Evolutionary conservation across 2,329 filamentous ascomycete genomes (phyloP).

Genomic region (Xylariaceae sp.): DNA sequence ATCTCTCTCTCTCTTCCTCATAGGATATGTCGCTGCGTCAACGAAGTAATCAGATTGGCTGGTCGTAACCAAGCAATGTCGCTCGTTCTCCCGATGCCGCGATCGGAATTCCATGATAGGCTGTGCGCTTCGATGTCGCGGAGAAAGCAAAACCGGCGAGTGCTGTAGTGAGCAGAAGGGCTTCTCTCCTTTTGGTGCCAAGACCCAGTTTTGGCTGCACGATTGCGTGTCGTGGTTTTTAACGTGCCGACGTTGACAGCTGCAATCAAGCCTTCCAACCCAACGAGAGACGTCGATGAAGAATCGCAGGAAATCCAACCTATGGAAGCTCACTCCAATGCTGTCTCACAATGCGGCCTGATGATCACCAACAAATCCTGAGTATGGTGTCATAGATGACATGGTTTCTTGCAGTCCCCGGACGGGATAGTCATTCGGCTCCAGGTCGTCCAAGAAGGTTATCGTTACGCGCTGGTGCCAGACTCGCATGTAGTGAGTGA

Average conservation of each 20-base stretch:
- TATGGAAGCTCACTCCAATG: constrained; percentile 11
- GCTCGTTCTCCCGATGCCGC: constrained; percentile 11
- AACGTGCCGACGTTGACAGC: constrained; percentile 11
- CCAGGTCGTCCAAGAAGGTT: constrained; percentile 5
- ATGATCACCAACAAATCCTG: constrained; percentile 12
- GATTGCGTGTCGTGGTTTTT: constrained; percentile 15
- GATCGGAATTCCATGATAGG: constrained; percentile 5
- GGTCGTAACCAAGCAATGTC: neutral
- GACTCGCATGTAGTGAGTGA: constrained; percentile 3
- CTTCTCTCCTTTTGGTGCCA: constrained; percentile 18
- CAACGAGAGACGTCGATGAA: constrained; percentile 9
- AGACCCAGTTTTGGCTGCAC: constrained; percentile 18
- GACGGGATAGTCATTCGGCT: constrained; percentile 8
- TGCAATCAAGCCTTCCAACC: constrained; percentile 5
- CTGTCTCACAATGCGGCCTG: constrained; percentile 14
- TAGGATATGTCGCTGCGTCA: constrained; percentile 3
- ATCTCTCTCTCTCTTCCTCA: constrained; percentile 2
- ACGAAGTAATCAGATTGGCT: constrained; percentile 8
- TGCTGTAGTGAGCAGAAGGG: constrained; percentile 2
- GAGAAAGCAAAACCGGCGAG: constrained; percentile 1
- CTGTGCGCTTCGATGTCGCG: constrained; percentile 3
- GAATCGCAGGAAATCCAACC: constrained; percentile 14
- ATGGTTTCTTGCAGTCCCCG: constrained; percentile 7
- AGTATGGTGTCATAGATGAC: constrained; percentile 12
- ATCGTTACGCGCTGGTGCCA: constrained; percentile 7